Evolutionary conservation across 805 yeast species (phyloP).

Genomic region (Middelhovenomyces tepae): DNA sequence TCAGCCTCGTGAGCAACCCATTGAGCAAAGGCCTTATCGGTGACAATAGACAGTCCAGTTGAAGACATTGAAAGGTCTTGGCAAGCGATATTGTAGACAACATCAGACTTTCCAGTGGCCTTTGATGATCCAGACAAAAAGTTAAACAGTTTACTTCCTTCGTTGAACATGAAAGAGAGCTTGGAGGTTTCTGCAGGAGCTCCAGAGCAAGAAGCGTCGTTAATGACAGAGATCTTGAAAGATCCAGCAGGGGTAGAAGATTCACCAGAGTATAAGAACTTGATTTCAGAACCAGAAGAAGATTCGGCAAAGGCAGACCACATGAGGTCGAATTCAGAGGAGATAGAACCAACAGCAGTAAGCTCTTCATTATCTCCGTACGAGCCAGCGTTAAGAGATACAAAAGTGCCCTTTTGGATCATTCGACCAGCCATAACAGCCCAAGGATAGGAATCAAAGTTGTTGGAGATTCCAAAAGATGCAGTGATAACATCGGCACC

Average conservation of each 20-base stretch:
- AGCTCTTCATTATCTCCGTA: slow-evolving; percentile 7
- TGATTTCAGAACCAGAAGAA: slow-evolving; percentile 1
- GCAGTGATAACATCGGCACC: slow-evolving; percentile 11
- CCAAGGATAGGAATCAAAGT: slow-evolving; percentile 8
- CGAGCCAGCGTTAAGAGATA: slow-evolving; percentile 19
- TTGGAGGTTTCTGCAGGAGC: neutral
- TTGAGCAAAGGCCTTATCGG: neutral
- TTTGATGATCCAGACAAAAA: neutral
- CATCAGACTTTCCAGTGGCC: slow-evolving; percentile 1
- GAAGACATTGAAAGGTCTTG: neutral
- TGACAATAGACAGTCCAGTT: neutral
- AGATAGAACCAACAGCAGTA: slow-evolving; percentile 4
- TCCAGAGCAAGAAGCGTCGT: slow-evolving; percentile 2
- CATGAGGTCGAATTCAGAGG: slow-evolving; percentile 2
- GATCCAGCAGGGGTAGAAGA: slow-evolving; percentile 1
- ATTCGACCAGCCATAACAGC: slow-evolving; percentile 13
- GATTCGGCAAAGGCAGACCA: slow-evolving; percentile 1
- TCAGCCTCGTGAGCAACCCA: slow-evolving; percentile 1
- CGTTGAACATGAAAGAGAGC: neutral
- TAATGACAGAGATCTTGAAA: neutral
- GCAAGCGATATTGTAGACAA: neutral
- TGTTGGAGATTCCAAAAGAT: slow-evolving; percentile 17
- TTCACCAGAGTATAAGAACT: slow-evolving; percentile 1
- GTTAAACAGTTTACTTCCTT: too few species aligned
- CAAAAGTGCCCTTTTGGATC: slow-evolving; percentile 11